Evolutionary conservation across 768 basidiomycete genomes (phyloP), one percentile per base, ranked within the genome.

Genomic region (Roridomyces roridus): DNA sequence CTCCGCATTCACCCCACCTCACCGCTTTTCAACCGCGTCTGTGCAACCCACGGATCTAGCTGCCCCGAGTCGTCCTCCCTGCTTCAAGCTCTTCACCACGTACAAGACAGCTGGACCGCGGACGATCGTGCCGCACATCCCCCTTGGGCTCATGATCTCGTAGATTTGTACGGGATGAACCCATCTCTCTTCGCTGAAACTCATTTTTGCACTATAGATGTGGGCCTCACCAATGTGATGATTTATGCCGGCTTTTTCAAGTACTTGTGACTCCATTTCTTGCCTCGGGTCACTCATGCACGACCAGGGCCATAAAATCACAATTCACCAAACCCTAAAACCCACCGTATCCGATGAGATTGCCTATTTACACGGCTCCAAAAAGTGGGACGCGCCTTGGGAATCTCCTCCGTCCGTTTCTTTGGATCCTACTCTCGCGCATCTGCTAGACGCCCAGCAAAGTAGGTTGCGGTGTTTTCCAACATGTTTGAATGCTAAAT

Each of bases 121-220:
- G 54, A 61, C 15, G 59, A 56, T 12, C 55, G 59, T 18, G 55
- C 44, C 9, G 54, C 55, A 18, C 54, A 56, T 39, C 59, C 59
- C 14, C 21, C 12, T 11, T 61, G 59, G 59, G 37, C 50, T 8
- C 50, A 55, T 26, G 41, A 61, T 39, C 39, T 55, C 26, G 41
- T 56, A 1, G 31, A 51, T 40, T 7, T 55, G 59, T 60, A 39
- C 15, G 47, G 6, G 8, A 29, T n/a, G 15, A 6, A 18, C 10
- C 17, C 20, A 20, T 6, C 14, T 15, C 23, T 12, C 9, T 24
- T 18, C 31, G 20, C 20, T 14, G 6, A 36, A 14, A 5, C 49
- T 45, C 17, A 55, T 35, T 7, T 18, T 34, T 34, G 15, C 4
- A 10, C 14, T 5, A 3, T 15, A 61, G 59, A 24, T 61, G 59